Percentiles rank a stretch among this genome's conserved stretches.
These are phyloP conservation scores for Rutstroemia sp. DNA, from an alignment of 2,329 filamentous ascomycete genomes.

Conservation along the genomic window DNA sequence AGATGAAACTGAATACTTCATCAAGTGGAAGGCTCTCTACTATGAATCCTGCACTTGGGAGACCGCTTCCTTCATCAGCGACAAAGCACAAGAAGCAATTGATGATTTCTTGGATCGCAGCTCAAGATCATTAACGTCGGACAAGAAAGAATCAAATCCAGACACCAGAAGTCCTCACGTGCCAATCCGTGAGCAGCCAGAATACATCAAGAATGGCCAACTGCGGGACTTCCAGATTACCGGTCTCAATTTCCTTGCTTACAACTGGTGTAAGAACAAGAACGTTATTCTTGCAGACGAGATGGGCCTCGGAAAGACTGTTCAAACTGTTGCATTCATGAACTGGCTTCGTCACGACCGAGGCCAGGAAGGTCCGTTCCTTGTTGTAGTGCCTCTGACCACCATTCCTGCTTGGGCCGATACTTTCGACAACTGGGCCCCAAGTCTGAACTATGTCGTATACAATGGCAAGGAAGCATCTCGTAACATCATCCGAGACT, in stretches of 20 bases:
- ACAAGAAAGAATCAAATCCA: conserved; percentile 67
- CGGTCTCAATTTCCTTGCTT: conserved; percentile 88
- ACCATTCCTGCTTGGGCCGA: conserved; percentile 98
- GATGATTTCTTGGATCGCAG: conserved; percentile 84
- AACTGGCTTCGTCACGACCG: conserved; percentile 93
- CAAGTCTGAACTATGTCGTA: conserved; percentile 93
- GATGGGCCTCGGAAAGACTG: conserved; percentile 97
- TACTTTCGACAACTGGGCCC: conserved; percentile 93
- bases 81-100: conserved; percentile 79
- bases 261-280: conserved; percentile 90
- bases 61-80: conserved; percentile 62
- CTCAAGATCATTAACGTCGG: conserved; percentile 71
- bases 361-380: conserved; percentile 85
- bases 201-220: conserved; percentile 77
- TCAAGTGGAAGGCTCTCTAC: conserved; percentile 93
- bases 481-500: conserved; percentile 78
- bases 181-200: conserved; percentile 70
- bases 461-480: conserved; percentile 88
- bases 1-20: conserved; percentile 77
- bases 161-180: conserved; percentile 66
- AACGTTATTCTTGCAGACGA: conserved; percentile 98
- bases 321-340: conserved; percentile 94
- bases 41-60: conserved; percentile 98
- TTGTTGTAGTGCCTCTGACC: conserved; percentile 94
- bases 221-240: conserved; percentile 89